Conservation (phyloP, 805 yeast species). For the Lipomyces lipofer region DNA sequence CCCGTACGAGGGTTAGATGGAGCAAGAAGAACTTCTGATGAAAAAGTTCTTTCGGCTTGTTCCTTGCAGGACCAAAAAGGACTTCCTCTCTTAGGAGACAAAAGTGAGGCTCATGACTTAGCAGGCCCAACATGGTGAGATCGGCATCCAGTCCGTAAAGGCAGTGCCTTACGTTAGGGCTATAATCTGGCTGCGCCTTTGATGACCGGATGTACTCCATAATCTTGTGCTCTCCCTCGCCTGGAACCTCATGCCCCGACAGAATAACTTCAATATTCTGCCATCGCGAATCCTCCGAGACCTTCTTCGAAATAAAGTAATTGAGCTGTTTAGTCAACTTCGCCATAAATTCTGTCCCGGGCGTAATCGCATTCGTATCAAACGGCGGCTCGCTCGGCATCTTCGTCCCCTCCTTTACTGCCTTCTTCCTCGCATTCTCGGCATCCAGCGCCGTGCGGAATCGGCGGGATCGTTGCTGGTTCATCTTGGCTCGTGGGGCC, state of each 20-base stretch:
- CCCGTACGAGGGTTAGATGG: slow-evolving; percentile 85
- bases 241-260: slow-evolving; percentile 95
- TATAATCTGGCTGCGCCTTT: slow-evolving; percentile 70
- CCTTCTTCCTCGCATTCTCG: slow-evolving; percentile 72
- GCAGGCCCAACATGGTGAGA: slow-evolving; percentile 87
- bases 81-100: slow-evolving; percentile 95
- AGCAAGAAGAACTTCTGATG: slow-evolving; percentile 79
- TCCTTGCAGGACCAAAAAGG: slow-evolving; percentile 58
- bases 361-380: slow-evolving; percentile 91
- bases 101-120: slow-evolving; percentile 94
- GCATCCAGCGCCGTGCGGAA: slow-evolving; percentile 93
- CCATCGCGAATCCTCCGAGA: slow-evolving; percentile 86
- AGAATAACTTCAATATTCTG: slow-evolving; percentile 70
- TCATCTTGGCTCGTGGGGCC: slow-evolving; percentile 98
- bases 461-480: slow-evolving; percentile 95
- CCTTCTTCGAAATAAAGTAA: slow-evolving; percentile 84
- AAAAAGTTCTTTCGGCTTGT: slow-evolving; percentile 51
- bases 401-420: slow-evolving; percentile 68
- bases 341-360: slow-evolving; percentile 96
- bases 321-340: slow-evolving; percentile 77
- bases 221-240: slow-evolving; percentile 97
- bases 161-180: slow-evolving; percentile 86
- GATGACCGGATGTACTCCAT: slow-evolving; percentile 85
- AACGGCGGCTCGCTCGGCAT: slow-evolving; percentile 83
- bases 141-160: slow-evolving; percentile 96